Evolutionary conservation across 805 yeast genomes (phyloP).

Genomic region (Yarrowia osloensis): DNA sequence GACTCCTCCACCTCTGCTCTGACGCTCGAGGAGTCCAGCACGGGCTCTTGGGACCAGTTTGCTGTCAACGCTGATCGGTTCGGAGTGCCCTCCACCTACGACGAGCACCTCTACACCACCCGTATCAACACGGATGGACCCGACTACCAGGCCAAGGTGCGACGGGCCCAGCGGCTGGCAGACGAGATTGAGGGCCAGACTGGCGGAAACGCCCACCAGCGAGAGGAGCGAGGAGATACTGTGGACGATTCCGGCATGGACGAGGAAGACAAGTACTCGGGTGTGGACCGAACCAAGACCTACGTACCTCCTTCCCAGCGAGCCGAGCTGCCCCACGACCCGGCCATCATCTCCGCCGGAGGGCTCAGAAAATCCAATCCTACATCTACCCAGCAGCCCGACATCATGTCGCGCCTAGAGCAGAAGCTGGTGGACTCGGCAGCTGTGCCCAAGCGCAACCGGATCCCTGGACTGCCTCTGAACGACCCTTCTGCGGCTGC

Average conservation of each 20-base stretch:
- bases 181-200: conserved; percentile 75
- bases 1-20: conserved; percentile 36
- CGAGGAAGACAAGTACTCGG: conserved; percentile 95
- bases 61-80: conserved; percentile 86
- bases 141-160: conserved; percentile 63
- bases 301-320: conserved; percentile 23
- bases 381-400: neutral
- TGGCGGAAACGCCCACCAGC: conserved; percentile 73
- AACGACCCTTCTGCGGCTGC: conserved; percentile 1
- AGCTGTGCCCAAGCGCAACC: conserved; percentile 13
- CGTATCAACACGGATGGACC: conserved; percentile 69
- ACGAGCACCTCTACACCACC: conserved; percentile 87
- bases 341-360: conserved; percentile 56
- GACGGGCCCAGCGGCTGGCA: conserved; percentile 76
- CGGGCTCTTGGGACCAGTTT: conserved; percentile 83
- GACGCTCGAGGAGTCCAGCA: conserved; percentile 44
- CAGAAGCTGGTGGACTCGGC: conserved; percentile 29
- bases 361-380: neutral
- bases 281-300: conserved; percentile 61
- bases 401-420: conserved; percentile 18
- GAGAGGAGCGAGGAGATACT: conserved; percentile 82
- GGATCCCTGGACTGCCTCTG: neutral
- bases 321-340: conserved; percentile 49
- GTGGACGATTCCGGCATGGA: conserved; percentile 86
- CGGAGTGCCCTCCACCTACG: conserved; percentile 81